Evolutionary conservation across 2,329 filamentous ascomycete species (phyloP), one percentile per base, ranked within the genome.

Genomic region (Fusarium keratoplasticum): DNA sequence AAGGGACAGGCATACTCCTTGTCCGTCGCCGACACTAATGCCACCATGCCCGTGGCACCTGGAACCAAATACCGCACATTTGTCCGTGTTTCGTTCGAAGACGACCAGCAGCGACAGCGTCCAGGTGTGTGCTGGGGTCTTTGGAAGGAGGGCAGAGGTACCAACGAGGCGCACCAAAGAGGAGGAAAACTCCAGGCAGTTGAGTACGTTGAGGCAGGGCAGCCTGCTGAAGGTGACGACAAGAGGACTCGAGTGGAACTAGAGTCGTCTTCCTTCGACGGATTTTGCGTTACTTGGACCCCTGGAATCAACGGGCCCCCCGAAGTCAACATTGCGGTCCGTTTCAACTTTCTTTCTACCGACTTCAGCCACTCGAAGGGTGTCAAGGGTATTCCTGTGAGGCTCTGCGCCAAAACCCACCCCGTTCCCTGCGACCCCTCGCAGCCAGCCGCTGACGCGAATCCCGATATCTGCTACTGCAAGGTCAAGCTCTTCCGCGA

Each of bases 291-390:
- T 6, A 90, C 92, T 7, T 98, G 96, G 96, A 94, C 92, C 0
- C 93, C 95, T 0, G 92, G 91, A 6, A 83, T 89, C 47, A 92
- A 91, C 58, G 91, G 92, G 0, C 83, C 86, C 0, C 86, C 93
- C 5, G 95, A 98, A 77, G 96, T 95, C 81, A 94, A 91, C 58
- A 91, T 99, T 65, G 93, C 95, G 10, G 94, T 98, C 14, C 94
- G 96, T 54, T 99, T 98, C 87, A 99, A 99, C 84, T 99, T 99
- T 80, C 87, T 99, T 0, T 99, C 96, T 1, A 99, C 96, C 10
- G 96, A 99, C 81, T 99, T 98, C 81, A 98, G 96, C 82, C 96
- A 98, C 80, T 98, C 96, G 11, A 99, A 99, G 81, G 96, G 96
- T 54, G 96, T 99, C 58, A 99, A 98, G 83, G 96, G 96, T 38